These are phyloP conservation scores for Gynandropsis gynandra DNA, from an alignment of 345 rosid genomes.

Conservation along the genomic window DNA sequence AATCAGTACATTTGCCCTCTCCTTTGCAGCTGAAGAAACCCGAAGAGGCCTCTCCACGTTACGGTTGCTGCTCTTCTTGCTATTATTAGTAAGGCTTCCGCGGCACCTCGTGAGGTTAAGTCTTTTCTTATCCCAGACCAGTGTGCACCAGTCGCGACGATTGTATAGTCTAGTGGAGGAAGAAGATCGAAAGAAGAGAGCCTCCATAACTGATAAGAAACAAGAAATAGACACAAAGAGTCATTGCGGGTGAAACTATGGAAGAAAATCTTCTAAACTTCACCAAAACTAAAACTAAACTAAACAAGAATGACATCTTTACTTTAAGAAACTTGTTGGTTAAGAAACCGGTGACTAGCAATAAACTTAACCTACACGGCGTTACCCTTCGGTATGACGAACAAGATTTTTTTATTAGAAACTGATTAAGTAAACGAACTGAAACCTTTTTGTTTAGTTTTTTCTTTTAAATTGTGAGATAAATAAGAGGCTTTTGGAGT, in stretches of 20 bases:
- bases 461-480: conserved; percentile 24
- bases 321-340: conserved; percentile 18
- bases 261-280: conserved; percentile 13
- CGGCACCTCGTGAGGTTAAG: conserved; percentile 40
- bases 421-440: conserved; percentile 21
- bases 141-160: conserved; percentile 22
- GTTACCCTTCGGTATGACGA: conserved; percentile 26
- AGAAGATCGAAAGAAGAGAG: conserved; percentile 55
- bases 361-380: conserved; percentile 26
- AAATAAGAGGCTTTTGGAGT: conserved; percentile 26
- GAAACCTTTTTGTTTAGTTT: neutral
- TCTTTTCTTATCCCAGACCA: conserved; percentile 27
- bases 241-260: conserved; percentile 15
- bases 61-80: conserved; percentile 26
- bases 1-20: conserved; percentile 34
- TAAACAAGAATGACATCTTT: conserved; percentile 3
- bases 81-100: conserved; percentile 35
- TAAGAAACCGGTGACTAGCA: conserved; percentile 37
- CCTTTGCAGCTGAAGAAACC: conserved; percentile 47
- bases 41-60: conserved; percentile 25
- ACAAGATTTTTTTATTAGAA: conserved; percentile 17
- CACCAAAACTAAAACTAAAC: conserved; percentile 19
- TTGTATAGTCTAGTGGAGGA: conserved; percentile 15
- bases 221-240: conserved; percentile 27
- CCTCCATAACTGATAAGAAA: conserved; percentile 52